Conservation (phyloP, 192 early-diverging fungal species). For the Backusella sp. region DNA sequence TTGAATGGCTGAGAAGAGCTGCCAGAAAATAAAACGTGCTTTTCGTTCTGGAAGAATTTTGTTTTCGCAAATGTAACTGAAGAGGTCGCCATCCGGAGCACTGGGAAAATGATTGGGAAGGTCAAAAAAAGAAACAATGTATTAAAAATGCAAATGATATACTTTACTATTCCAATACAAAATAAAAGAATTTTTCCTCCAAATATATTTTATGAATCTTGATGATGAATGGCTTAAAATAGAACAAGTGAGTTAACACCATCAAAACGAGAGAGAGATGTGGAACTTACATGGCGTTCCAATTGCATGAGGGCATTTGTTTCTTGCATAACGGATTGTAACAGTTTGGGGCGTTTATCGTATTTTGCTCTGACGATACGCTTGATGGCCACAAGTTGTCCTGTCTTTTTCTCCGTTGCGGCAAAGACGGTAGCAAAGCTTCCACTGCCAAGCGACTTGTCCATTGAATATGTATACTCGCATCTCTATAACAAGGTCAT, state of each 20-base stretch:
- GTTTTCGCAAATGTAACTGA: constrained; percentile 83
- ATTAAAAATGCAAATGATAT: not conserved
- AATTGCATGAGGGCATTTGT: constrained; percentile 4
- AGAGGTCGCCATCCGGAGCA: constrained; percentile 87
- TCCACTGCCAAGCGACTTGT: not conserved
- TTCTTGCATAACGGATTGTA: not conserved
- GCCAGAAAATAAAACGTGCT: constrained; percentile 72
- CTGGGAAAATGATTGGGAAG: constrained; percentile 27
- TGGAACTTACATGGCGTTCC: constrained; percentile 17
- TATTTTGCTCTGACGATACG: not conserved
- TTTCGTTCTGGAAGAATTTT: constrained; percentile 76
- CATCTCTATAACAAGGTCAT: constrained; percentile 11
- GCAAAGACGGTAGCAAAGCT: constrained; percentile 2
- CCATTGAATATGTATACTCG: not conserved
- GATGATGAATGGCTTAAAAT: constrained; percentile 15
- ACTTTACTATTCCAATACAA: constrained; percentile 29
- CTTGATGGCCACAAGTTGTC: constrained; percentile 10
- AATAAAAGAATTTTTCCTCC: constrained; percentile 10
- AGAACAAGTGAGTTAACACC: not conserved
- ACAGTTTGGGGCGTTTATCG: constrained; percentile 1
- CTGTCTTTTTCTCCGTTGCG: not conserved
- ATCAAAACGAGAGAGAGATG: not conserved
- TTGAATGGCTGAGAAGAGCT: constrained; percentile 75
- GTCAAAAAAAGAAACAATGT: too few relatives aligned
- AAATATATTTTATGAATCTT: constrained; percentile 10